Evolutionary conservation across 2,329 filamentous ascomycete species (phyloP), one percentile per base, ranked within the genome.

Genomic region (Aureobasidium sp.): DNA sequence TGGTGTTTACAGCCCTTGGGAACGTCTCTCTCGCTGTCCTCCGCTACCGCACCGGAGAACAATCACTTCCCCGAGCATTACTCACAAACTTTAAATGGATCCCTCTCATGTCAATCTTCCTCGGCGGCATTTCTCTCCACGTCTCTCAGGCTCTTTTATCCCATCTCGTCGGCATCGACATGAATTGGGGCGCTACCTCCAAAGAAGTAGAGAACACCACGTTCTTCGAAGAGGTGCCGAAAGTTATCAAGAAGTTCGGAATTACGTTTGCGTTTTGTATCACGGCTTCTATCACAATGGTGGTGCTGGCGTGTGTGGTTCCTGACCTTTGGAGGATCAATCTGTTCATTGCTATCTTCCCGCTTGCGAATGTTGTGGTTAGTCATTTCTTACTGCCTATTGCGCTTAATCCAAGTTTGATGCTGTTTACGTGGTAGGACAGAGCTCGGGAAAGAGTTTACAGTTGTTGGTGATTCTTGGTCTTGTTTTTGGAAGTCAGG

Each of bases 1-100:
- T 93, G 71, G 89, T 94, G 68, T 94, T 94, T 81, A 92, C 91
- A 71, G 90, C 88, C 38, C 87, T 93, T 48, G 92, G 92, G 54
- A 94, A 94, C 77, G 70, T 94, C 50, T 85, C 91, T 0, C 85
- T 94, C 18, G 92, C 91, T 16, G 78, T 92, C 54, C 91, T 94
- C 85, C 86, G 92, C 42, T 93, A 93, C 78, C 88, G 92, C 64
- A 83, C 88, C 62, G 90, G 89, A 56, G 90, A 93, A 75, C 83
- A 86, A 66, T 82, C 79, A 66, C 81, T 94, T 64, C 72, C 90
- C 20, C 82, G 83, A 59, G 81, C 88, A 10, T 67, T 84, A 25
- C 65, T 80, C 58, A 80, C 83, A 69, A 84, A 83, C 71, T 77
- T 94, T 79, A 92, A 91, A 79, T 94, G 92, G 92, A 88, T 91